These are phyloP conservation scores for Teratosphaeria gauchensis DNA, from an alignment of 2,329 filamentous ascomycete genomes.

Conservation along the genomic window DNA sequence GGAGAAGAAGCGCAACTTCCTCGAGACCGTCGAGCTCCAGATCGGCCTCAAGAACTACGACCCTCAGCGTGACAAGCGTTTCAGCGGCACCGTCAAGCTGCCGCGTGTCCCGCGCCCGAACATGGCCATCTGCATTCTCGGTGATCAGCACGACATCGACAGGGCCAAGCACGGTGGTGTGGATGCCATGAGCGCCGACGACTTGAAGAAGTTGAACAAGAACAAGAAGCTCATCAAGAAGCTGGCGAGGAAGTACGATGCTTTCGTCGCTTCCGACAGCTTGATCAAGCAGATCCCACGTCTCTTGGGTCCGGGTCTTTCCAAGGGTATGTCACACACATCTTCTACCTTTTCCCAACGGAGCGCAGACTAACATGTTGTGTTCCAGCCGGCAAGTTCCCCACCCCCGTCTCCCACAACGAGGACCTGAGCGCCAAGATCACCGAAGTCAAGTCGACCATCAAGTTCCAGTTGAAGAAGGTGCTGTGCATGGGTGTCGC, in stretches of 20 bases:
- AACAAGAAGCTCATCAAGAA: slow-evolving; percentile 99
- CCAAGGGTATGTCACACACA: slow-evolving; percentile 60
- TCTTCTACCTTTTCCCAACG: background rate
- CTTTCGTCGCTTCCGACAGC: slow-evolving; percentile 92
- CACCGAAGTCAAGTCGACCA: slow-evolving; percentile 99
- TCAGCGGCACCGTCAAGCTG: slow-evolving; percentile 97
- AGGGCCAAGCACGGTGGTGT: slow-evolving; percentile 98
- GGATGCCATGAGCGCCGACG: slow-evolving; percentile 95
- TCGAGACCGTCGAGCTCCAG: slow-evolving; percentile 57
- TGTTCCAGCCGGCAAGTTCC: slow-evolving; percentile 88
- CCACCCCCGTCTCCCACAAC: slow-evolving; percentile 91
- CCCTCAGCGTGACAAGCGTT: slow-evolving; percentile 99
- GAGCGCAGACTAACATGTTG: background rate
- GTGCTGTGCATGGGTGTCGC: slow-evolving; percentile 99
- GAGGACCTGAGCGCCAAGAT: slow-evolving; percentile 93
- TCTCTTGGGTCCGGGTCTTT: slow-evolving; percentile 97
- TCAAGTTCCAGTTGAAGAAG: slow-evolving; percentile 99
- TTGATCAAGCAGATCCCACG: slow-evolving; percentile 99
- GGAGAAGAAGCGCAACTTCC: slow-evolving; percentile 34
- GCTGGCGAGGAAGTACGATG: slow-evolving; percentile 99
- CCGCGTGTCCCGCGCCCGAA: slow-evolving; percentile 81
- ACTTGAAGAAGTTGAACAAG: slow-evolving; percentile 99
- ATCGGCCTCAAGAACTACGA: slow-evolving; percentile 97
- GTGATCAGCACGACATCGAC: slow-evolving; percentile 98
- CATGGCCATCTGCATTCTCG: slow-evolving; percentile 82